A percentile compares a stretch with the other conserved stretches of the same genome.
Conservation (phyloP, 176 grass and related monocot genomes). For the Musa acuminata region DNA sequence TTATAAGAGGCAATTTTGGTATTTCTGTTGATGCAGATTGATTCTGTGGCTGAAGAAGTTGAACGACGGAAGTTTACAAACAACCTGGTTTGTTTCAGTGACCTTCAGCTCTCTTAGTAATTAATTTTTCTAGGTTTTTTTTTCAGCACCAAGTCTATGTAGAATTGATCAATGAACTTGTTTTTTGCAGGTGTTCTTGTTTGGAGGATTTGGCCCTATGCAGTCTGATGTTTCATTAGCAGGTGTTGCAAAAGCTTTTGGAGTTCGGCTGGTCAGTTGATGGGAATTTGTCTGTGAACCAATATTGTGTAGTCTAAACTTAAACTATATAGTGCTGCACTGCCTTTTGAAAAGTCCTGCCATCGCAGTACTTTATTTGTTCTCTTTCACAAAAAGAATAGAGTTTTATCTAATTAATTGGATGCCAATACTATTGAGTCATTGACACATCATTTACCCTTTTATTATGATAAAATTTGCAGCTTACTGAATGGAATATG, state of each 20-base stretch:
- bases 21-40: constrained; percentile 38
- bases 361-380: background rate
- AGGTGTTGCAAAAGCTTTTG: constrained; percentile 96
- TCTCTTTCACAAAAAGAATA: background rate
- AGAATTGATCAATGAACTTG: constrained; percentile 5
- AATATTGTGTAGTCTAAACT: background rate
- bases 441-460: too few relatives aligned
- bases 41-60: constrained; percentile 88
- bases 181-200: constrained; percentile 71
- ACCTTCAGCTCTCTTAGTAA: background rate
- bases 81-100: constrained; percentile 56
- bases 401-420: background rate
- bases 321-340: background rate
- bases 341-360: background rate
- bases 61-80: constrained; percentile 56
- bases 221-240: constrained; percentile 84
- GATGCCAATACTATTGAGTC: too few relatives aligned
- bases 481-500: background rate
- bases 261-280: constrained; percentile 73
- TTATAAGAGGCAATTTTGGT: background rate
- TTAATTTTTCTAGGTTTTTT: constrained; percentile 8
- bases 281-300: background rate
- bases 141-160: constrained; percentile 2
- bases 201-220: constrained; percentile 91
- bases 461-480: too few relatives aligned